Evolutionary conservation across 2,329 filamentous ascomycete species (phyloP).

Genomic region (Arachnopeziza araneosa): DNA sequence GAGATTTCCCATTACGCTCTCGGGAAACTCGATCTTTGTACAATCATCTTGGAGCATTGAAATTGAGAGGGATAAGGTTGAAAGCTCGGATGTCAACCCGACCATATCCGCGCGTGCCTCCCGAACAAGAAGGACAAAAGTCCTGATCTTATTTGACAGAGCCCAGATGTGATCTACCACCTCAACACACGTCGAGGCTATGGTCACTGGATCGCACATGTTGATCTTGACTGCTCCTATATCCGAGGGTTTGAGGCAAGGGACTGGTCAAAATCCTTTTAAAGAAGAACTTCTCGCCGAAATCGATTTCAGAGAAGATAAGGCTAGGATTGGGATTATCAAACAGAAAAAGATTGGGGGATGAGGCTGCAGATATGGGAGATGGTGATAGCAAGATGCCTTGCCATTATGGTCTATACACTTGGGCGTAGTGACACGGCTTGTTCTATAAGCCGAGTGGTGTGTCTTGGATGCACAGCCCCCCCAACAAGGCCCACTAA

Average conservation of each 20-base stretch:
- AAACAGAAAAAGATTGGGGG: neutral
- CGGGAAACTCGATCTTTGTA: neutral
- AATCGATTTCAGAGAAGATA: neutral
- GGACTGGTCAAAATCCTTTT: neutral
- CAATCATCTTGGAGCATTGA: neutral
- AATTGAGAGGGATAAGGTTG: neutral
- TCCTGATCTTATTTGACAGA: neutral
- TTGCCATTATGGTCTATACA: neutral
- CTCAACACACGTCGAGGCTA: neutral
- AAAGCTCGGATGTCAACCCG: neutral
- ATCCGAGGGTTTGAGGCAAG: neutral
- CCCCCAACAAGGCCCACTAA: neutral
- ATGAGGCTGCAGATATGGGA: neutral
- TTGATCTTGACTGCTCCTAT: neutral
- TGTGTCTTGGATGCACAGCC: neutral
- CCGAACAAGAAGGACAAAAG: neutral
- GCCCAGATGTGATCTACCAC: neutral
- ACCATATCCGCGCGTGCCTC: neutral
- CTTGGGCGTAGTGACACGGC: neutral
- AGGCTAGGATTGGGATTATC: neutral
- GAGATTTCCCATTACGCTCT: neutral
- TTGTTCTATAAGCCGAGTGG: neutral
- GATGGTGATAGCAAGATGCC: neutral
- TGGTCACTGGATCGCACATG: neutral
- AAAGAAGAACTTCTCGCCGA: neutral